Evolutionary conservation across 768 basidiomycete genomes (phyloP), one percentile per base, ranked within the genome.

Genomic region (Boletus sensibilis): DNA sequence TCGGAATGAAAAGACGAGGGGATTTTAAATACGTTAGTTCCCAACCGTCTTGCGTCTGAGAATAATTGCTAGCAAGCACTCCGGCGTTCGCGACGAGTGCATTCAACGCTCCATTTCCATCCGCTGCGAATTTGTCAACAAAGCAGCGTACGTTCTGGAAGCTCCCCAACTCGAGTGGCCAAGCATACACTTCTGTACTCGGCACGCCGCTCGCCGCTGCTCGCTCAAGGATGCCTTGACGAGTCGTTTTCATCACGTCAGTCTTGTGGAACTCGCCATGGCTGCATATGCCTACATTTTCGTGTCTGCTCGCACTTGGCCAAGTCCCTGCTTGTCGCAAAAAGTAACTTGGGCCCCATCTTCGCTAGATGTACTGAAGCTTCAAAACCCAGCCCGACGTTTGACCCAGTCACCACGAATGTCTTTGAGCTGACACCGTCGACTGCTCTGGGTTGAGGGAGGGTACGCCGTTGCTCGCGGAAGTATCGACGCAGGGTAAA

Each of bases 401-500:
- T 85, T 3, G 82, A 79, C 8, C 78, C 79, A 27, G 75, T 72
- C 23, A 85, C 75, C 21, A 84, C 50, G n/a, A 83, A 72, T 7
- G 78, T 79, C 61, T 79, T 80, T 8, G 76, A 78, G 11, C 65
- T 62, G 21, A 83, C 68, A 55, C 79, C 75, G 0, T 62, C 70
- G 3, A 55, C 38, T 31, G 41, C 29, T 40, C 20, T 43, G 16
- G 56, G 41, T n/a, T 18, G 50, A 23, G 67, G 71, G 23, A 67
- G 50, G 14, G 53, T 23, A n/a, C 41, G 40, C 58, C 65, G 45
- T 59, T 74, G 72, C 12, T 67, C 65, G 14, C 60, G 58, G 20
- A 69, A 21, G 29, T 62, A 72, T 25, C 47, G 57, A 47, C 34
- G 10, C 9, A 63, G 14, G 7, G 35, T 46, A 20, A 54, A 60